Percentiles rank a stretch among this genome's conserved stretches.
phyloP scores from a whole-genome alignment of 768 basidiomycete genomes.

The Leucocoprinus birnbaumii region DNA sequence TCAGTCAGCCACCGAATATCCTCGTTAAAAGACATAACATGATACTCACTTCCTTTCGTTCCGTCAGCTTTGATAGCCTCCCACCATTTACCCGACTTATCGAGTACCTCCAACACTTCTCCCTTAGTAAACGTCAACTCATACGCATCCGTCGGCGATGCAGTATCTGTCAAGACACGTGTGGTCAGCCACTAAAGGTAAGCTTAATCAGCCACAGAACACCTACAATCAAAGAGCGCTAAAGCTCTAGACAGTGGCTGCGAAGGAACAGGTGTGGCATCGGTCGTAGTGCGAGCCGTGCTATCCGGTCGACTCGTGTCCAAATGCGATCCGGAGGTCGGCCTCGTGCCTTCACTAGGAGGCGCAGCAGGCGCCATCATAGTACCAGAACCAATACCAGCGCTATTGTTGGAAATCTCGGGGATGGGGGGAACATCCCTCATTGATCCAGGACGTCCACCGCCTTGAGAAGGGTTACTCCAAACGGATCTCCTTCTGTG shows the following conservation, averaged over 20 bases:
- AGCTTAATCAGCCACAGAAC: not conserved
- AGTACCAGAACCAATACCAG: not conserved
- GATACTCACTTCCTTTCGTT: slow-evolving; percentile 60
- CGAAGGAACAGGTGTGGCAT: not conserved
- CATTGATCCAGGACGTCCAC: slow-evolving; percentile 10
- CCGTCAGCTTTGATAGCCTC: slow-evolving; percentile 70
- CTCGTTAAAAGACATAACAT: slow-evolving; percentile 4
- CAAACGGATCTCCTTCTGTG: slow-evolving; percentile 30
- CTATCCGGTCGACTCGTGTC: not conserved
- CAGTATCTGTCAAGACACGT: slow-evolving; percentile 52
- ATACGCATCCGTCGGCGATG: slow-evolving; percentile 73
- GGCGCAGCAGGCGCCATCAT: not conserved
- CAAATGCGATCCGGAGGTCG: slow-evolving; percentile 9
- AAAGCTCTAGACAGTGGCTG: not conserved
- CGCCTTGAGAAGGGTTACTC: slow-evolving; percentile 12
- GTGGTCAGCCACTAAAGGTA: not conserved
- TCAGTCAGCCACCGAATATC: not conserved
- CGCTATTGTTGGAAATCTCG: not conserved
- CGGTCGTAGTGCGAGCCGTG: not conserved
- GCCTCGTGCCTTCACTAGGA: not conserved
- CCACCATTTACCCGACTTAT: slow-evolving; percentile 87
- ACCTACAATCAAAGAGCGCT: slow-evolving; percentile 8
- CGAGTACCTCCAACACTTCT: slow-evolving; percentile 78
- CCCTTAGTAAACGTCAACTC: slow-evolving; percentile 87
- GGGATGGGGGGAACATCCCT: slow-evolving; percentile 8